These are phyloP conservation scores for Aspergillus asperescens DNA, from an alignment of 495 filamentous ascomycete species.

Conservation along the genomic window DNA sequence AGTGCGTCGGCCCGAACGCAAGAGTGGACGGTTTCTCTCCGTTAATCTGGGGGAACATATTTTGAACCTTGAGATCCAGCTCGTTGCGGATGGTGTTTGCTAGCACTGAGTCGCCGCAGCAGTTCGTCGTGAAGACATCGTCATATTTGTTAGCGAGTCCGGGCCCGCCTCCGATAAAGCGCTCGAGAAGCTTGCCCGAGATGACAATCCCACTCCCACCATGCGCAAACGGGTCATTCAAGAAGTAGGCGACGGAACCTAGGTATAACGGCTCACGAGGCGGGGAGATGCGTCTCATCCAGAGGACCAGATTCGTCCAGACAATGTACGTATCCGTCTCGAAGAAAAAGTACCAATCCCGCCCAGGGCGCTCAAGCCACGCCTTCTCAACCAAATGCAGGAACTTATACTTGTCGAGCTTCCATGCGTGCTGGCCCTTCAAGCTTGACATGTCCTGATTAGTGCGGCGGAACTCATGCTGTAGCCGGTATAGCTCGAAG, in stretches of 20 bases:
- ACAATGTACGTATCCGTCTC: conserved; percentile 57
- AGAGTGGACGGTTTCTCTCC: conserved; percentile 40
- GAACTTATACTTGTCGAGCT: conserved; percentile 59
- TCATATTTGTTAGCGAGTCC: conserved; percentile 32
- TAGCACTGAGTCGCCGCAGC: conserved; percentile 45
- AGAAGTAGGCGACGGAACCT: conserved; percentile 43
- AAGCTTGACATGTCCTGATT: conserved; percentile 27
- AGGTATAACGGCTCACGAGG: conserved; percentile 45
- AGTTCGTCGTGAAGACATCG: conserved; percentile 28
- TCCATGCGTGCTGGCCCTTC: conserved; percentile 33
- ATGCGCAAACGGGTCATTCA: conserved; percentile 43
- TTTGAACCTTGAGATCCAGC: conserved; percentile 33
- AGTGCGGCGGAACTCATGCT: conserved; percentile 40
- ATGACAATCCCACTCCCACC: conserved; percentile 49
- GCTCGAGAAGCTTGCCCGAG: conserved; percentile 44
- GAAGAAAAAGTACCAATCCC: conserved; percentile 57
- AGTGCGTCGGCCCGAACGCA: conserved; percentile 42
- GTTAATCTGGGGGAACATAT: conserved; percentile 47
- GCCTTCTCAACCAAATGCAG: conserved; percentile 52
- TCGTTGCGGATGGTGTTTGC: conserved; percentile 39
- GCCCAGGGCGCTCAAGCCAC: conserved; percentile 45
- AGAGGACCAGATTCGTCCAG: conserved; percentile 53
- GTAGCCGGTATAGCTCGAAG: conserved; percentile 50
- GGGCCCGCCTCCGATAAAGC: conserved; percentile 12
- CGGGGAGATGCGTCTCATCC: conserved; percentile 41